Percentiles rank a stretch among this genome's conserved stretches.
Evolutionary conservation across 2,329 filamentous ascomycete genomes (phyloP).

Genomic region (Rhynchosporium graminicola): DNA sequence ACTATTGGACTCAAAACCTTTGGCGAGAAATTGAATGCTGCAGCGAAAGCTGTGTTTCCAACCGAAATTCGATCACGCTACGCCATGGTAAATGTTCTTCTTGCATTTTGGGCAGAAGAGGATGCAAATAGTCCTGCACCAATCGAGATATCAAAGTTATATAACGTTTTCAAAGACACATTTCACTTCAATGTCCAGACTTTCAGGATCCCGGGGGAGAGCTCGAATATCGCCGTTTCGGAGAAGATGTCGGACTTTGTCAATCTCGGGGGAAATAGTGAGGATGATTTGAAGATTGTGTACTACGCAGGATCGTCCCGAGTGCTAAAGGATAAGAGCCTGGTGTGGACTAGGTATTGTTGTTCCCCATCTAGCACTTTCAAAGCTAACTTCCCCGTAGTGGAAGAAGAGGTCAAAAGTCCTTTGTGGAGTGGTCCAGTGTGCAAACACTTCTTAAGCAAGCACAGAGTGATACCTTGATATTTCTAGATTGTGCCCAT

Average conservation of each 20-base stretch:
- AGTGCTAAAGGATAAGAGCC: constrained; percentile 17
- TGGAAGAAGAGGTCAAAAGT: constrained; percentile 15
- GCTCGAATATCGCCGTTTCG: constrained; percentile 19
- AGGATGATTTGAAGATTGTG: constrained; percentile 32
- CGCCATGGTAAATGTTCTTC: constrained; percentile 30
- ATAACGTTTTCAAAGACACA: constrained; percentile 27
- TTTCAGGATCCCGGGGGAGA: constrained; percentile 29
- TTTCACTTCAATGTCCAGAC: constrained; percentile 31
- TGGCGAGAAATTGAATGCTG: constrained; percentile 29
- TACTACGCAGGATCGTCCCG: constrained; percentile 31
- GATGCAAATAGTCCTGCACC: constrained; percentile 20
- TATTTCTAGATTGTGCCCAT: constrained; percentile 29
- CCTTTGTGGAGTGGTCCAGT: constrained; percentile 26
- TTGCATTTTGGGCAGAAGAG: constrained; percentile 31
- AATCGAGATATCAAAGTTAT: constrained; percentile 25
- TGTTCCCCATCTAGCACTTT: not conserved
- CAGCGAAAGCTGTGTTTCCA: constrained; percentile 32
- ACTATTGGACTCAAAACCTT: constrained; percentile 30
- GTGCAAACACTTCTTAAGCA: constrained; percentile 29
- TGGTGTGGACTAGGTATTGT: constrained; percentile 30
- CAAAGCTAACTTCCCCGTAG: constrained; percentile 1
- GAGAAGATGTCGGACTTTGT: constrained; percentile 29
- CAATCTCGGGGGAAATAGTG: constrained; percentile 21
- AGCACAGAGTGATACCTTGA: constrained; percentile 27
- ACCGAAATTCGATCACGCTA: constrained; percentile 23